phyloP scores from a whole-genome alignment of 768 basidiomycete genomes.

The Rhodosporidiobolus odoratus region DNA sequence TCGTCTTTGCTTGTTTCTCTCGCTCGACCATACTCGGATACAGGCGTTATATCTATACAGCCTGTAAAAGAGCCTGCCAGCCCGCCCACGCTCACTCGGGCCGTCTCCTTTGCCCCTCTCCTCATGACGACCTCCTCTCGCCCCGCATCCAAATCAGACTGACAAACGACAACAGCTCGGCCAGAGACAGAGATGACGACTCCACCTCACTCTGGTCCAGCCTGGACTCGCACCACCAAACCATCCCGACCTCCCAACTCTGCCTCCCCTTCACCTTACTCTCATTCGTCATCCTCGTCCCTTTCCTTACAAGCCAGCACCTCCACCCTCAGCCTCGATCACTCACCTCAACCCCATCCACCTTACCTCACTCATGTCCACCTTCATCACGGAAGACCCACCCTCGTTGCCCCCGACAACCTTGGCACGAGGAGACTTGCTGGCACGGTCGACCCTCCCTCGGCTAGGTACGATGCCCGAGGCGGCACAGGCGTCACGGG shows the following conservation, averaged over 20 bases:
- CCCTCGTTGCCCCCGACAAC: constrained; percentile 33
- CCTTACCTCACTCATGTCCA: constrained; percentile 32
- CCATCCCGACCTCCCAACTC: background rate
- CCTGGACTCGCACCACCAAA: constrained; percentile 16
- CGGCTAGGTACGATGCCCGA: background rate
- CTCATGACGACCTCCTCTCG: no score
- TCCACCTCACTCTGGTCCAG: background rate
- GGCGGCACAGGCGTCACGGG: constrained; percentile 6
- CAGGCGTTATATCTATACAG: no score
- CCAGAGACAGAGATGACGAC: background rate
- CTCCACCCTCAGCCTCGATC: background rate
- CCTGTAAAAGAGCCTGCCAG: no score
- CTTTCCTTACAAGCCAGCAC: background rate
- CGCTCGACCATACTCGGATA: background rate
- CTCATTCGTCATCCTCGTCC: constrained; percentile 7
- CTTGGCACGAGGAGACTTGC: constrained; percentile 12
- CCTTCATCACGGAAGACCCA: constrained; percentile 27
- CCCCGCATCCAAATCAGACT: no score
- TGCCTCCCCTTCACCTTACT: background rate
- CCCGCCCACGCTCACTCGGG: background rate
- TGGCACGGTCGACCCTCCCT: constrained; percentile 9
- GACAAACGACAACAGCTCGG: no score
- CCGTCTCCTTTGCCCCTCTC: background rate
- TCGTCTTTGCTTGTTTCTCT: background rate
- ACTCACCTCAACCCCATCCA: background rate